A percentile compares a stretch with the other conserved stretches of the same genome.
phyloP scores from a whole-genome alignment of 306 rosid species.

The Ammopiptanthus mongolicus region DNA sequence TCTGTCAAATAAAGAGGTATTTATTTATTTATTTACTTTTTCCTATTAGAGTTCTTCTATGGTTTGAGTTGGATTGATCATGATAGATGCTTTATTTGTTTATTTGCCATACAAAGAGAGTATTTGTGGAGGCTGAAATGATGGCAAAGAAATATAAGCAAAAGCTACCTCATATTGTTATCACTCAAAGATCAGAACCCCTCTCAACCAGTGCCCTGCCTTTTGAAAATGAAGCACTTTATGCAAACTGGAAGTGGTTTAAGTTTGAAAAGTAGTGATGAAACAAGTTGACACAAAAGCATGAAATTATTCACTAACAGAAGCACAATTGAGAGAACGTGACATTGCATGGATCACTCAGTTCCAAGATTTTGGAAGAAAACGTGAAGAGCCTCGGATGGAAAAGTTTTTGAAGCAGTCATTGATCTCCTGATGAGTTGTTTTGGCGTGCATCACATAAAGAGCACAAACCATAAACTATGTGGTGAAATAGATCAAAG shows the following conservation, averaged over 20 bases:
- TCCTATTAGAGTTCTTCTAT: not conserved
- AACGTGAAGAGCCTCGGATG: not conserved
- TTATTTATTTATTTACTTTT: not conserved
- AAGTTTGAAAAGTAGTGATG: slow-evolving; percentile 53
- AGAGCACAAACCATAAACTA: not conserved
- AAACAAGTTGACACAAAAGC: not conserved
- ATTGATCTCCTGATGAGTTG: slow-evolving; percentile 1
- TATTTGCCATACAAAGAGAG: slow-evolving; percentile 38
- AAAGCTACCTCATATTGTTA: slow-evolving; percentile 43
- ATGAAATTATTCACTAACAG: not conserved
- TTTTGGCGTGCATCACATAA: not conserved
- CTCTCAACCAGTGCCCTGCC: slow-evolving; percentile 29
- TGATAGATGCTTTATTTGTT: not conserved
- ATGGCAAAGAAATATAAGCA: slow-evolving; percentile 78
- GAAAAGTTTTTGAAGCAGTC: not conserved
- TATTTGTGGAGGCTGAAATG: slow-evolving; percentile 64
- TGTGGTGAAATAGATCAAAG: slow-evolving; percentile 2
- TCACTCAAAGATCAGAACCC: slow-evolving; percentile 24
- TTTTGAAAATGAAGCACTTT: slow-evolving; percentile 63
- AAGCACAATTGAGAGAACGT: slow-evolving; percentile 21
- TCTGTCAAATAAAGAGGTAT: slow-evolving; percentile 69
- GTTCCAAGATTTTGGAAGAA: not conserved
- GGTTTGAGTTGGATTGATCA: slow-evolving; percentile 8
- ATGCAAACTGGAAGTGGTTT: slow-evolving; percentile 92
- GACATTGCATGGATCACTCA: slow-evolving; percentile 8